phyloP scores from a whole-genome alignment of 176 grass and related monocot genomes.

The Musa beccarii region DNA sequence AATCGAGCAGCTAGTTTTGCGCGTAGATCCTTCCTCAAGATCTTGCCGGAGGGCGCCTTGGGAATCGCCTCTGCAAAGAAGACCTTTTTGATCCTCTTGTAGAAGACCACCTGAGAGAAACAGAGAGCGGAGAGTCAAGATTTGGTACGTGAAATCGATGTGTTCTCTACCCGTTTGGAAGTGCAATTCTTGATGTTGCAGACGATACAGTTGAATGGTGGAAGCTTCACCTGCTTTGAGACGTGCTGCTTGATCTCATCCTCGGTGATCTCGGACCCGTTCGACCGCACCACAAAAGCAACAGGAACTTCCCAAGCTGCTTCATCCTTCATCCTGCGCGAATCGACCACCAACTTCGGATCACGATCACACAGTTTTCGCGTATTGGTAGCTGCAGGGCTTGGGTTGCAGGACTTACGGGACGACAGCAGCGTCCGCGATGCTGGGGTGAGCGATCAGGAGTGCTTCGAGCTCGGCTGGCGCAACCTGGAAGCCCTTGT shows the following conservation, averaged over 20 bases:
- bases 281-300: slow-evolving; percentile 65
- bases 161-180: neutral
- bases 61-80: slow-evolving; percentile 53
- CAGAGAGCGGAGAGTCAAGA: neutral
- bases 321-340: slow-evolving; percentile 77
- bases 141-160: neutral
- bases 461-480: slow-evolving; percentile 64
- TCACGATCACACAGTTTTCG: too few species aligned
- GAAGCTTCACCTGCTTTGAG: slow-evolving; percentile 60
- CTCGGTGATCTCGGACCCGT: slow-evolving; percentile 58
- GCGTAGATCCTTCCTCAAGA: slow-evolving; percentile 59
- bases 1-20: slow-evolving; percentile 33
- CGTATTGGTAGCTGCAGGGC: neutral
- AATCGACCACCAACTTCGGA: neutral
- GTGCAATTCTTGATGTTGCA: too few species aligned
- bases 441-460: slow-evolving; percentile 58
- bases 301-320: slow-evolving; percentile 71
- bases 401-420: slow-evolving; percentile 24
- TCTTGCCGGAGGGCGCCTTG: slow-evolving; percentile 72
- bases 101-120: slow-evolving; percentile 55
- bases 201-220: neutral
- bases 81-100: slow-evolving; percentile 51
- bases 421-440: slow-evolving; percentile 51
- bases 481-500: slow-evolving; percentile 73
- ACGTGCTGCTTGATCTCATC: slow-evolving; percentile 85